Percentiles rank a stretch among this genome's conserved stretches.
Conservation (phyloP, 192 early-diverging fungal genomes). For the Lobulomyces angularis region DNA sequence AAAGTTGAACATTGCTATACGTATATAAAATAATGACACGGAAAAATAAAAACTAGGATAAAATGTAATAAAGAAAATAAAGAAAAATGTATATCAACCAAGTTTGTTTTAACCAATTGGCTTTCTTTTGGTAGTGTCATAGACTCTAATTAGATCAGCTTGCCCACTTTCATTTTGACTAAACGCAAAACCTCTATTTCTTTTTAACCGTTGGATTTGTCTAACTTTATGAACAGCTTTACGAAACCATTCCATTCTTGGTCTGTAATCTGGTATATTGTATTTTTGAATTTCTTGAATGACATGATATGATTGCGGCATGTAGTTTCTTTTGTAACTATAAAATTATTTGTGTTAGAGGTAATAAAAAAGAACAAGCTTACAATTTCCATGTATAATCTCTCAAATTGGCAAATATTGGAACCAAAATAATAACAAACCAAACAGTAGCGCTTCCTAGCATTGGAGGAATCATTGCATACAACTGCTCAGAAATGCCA, state of each 20-base stretch:
- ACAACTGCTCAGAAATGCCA: slow-evolving; percentile 31
- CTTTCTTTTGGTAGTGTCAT: slow-evolving; percentile 62
- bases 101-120: slow-evolving; percentile 44
- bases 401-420: slow-evolving; percentile 67
- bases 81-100: too few species aligned
- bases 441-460: slow-evolving; percentile 53
- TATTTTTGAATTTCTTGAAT: slow-evolving; percentile 98
- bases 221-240: slow-evolving; percentile 99
- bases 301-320: slow-evolving; percentile 79
- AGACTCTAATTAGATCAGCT: slow-evolving; percentile 64
- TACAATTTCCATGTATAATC: slow-evolving; percentile 96
- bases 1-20: too few species aligned
- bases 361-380: slow-evolving; percentile 25
- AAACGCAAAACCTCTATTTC: slow-evolving; percentile 92
- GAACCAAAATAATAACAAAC: slow-evolving; percentile 75
- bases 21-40: too few species aligned
- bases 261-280: slow-evolving; percentile 97
- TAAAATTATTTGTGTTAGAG: slow-evolving; percentile 5
- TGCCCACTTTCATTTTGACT: slow-evolving; percentile 94
- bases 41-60: too few species aligned
- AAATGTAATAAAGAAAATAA: too few species aligned
- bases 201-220: slow-evolving; percentile 75
- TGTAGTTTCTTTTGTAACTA: slow-evolving; percentile 70
- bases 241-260: slow-evolving; percentile 94
- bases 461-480: slow-evolving; percentile 24